Evolutionary conservation across 2,329 filamentous ascomycete species (phyloP), one percentile per base, ranked within the genome.

Genomic region (Cladosporium velox): DNA sequence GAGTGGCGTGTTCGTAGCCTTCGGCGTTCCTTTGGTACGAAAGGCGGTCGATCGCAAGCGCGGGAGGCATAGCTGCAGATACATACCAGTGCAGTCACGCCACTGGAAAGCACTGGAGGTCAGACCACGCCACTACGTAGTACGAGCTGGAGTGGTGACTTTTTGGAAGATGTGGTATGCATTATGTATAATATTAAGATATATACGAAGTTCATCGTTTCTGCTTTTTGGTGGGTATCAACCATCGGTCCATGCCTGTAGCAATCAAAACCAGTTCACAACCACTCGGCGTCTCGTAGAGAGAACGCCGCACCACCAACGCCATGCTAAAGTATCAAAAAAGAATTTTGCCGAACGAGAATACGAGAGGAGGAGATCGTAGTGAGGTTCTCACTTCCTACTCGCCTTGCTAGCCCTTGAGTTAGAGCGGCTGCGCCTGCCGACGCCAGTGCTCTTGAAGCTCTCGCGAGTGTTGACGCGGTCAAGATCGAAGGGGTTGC

Each of bases 401-500:
- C 64, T 66, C 15, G 58, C 26, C 38, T 49, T 66, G 49, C 57
- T 61, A 6, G 65, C 60, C 24, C 60, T 59, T 30, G 67, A 69
- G 47, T 49, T 62, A 2, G 66, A 24, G 15, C 68, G 66, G 28
- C 64, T 65, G 3, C 64, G 67, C 52, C 41, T 67, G 15, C 64
- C 44, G 6, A 28, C 35, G 18, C 52, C 61, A 4, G 30, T 24
- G 14, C 21, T 49, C 66, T 65, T 69, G 68, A 84, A 84, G 66
- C 78, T 81, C 64, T 83, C 81, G 65, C 78, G 72, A 32, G 82
- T 84, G 67, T 83, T 77, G 15, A 83, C 78, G 1, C 81, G 78
- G 67, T 84, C 82, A 49, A 84, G 78, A 64, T 82, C 81, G 68
- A 80, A 84, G 5, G 82, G 82, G 68, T 79, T 83, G 44, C 64